phyloP scores from a whole-genome alignment of 495 filamentous ascomycete species.

The Trichocladium antarcticum region DNA sequence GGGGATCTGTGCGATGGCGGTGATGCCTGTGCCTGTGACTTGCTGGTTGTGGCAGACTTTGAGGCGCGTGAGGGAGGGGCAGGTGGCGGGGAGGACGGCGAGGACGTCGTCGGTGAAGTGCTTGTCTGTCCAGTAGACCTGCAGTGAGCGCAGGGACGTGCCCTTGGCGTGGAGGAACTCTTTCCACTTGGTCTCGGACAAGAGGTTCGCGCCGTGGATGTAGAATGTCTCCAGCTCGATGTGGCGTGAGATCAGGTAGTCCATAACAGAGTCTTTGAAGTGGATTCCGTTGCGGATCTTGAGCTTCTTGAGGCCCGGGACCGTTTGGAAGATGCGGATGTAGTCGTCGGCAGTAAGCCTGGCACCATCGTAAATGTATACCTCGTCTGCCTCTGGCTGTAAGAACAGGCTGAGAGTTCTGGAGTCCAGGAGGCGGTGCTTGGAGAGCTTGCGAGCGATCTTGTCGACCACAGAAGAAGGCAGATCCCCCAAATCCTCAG shows the following conservation, averaged over 20 bases:
- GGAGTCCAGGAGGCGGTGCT: conserved; percentile 59
- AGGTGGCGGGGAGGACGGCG: conserved; percentile 41
- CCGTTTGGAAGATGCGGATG: conserved; percentile 65
- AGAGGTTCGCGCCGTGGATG: conserved; percentile 67
- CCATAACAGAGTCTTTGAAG: conserved; percentile 69
- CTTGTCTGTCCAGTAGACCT: conserved; percentile 64
- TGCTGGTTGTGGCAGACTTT: conserved; percentile 54
- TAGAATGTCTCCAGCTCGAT: conserved; percentile 50
- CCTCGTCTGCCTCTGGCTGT: conserved; percentile 49
- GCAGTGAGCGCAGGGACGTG: conserved; percentile 49
- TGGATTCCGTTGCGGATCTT: conserved; percentile 72
- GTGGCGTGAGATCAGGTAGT: conserved; percentile 64
- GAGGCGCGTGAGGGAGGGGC: conserved; percentile 55
- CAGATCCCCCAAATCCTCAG: conserved; percentile 75
- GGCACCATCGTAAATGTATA: conserved; percentile 72
- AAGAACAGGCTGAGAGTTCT: conserved; percentile 67
- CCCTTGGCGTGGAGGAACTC: conserved; percentile 53
- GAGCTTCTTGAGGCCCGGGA: conserved; percentile 54
- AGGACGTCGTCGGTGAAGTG: conserved; percentile 46
- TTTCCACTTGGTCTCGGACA: conserved; percentile 60
- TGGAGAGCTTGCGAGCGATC: conserved; percentile 70
- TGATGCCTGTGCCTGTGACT: conserved; percentile 36
- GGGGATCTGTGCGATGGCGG: conserved; percentile 43
- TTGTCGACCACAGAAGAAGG: conserved; percentile 56
- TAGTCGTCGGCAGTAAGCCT: conserved; percentile 65